These are phyloP conservation scores for Pyrenophora tritici-repentis DNA, from an alignment of 2,329 filamentous ascomycete species.

Conservation along the genomic window DNA sequence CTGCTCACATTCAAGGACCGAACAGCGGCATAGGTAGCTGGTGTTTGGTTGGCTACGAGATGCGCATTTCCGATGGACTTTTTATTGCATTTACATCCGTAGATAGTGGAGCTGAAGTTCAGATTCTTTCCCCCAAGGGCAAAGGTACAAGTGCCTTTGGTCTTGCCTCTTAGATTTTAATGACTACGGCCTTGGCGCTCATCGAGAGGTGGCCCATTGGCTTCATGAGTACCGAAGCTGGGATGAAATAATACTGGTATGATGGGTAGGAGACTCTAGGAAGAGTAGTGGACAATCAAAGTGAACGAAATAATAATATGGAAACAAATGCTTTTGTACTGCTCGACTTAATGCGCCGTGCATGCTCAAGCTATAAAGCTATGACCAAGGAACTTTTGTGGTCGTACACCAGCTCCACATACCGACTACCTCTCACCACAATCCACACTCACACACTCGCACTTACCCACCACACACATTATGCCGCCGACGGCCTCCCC, in stretches of 20 bases:
- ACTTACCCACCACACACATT: background rate
- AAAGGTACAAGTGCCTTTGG: constrained; percentile 14
- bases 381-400: constrained; percentile 24
- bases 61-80: constrained; percentile 30
- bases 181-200: constrained; percentile 32
- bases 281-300: constrained; percentile 21
- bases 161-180: constrained; percentile 32
- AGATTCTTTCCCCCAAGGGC: constrained; percentile 23
- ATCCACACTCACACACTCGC: background rate
- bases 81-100: constrained; percentile 32
- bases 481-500: constrained; percentile 42
- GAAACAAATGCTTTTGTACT: background rate
- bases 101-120: constrained; percentile 16
- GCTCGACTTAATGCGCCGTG: no score
- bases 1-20: constrained; percentile 69
- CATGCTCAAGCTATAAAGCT: constrained; percentile 23
- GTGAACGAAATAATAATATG: background rate
- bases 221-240: constrained; percentile 24
- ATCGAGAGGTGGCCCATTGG: constrained; percentile 11
- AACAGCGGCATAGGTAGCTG: constrained; percentile 29
- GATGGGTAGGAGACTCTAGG: background rate
- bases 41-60: constrained; percentile 16
- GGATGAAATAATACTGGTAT: constrained; percentile 16
- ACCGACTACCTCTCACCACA: constrained; percentile 1
- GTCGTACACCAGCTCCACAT: constrained; percentile 13